A percentile compares a stretch with the other conserved stretches of the same genome.
These are phyloP conservation scores for Cadophora malorum DNA, from an alignment of 2,329 filamentous ascomycete species.

Conservation along the genomic window DNA sequence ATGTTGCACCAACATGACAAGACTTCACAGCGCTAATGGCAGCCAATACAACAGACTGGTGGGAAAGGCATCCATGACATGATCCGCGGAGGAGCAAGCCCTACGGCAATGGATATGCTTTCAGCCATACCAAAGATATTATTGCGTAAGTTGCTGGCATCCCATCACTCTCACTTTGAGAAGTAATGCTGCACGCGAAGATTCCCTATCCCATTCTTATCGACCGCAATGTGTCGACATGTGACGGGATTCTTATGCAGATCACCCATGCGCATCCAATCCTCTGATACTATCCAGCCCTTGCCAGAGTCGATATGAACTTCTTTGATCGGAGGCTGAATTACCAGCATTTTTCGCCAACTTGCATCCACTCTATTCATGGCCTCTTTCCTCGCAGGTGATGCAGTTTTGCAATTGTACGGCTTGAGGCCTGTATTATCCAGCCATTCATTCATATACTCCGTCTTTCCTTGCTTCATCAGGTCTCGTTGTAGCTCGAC, in stretches of 20 bases:
- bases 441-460: not conserved
- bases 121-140: not conserved
- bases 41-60: not conserved
- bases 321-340: slow-evolving; percentile 18
- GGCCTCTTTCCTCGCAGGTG: slow-evolving; percentile 9
- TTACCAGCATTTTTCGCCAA: slow-evolving; percentile 12
- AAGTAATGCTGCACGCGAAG: slow-evolving; percentile 5
- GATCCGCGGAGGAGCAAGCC: not conserved
- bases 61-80: not conserved
- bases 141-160: no score
- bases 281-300: not conserved
- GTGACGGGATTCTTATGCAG: not conserved
- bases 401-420: not conserved
- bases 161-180: not conserved
- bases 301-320: not conserved
- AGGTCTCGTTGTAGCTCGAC: not conserved
- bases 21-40: not conserved
- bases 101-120: not conserved
- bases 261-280: slow-evolving; percentile 13
- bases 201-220: not conserved
- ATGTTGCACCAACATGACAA: not conserved
- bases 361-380: slow-evolving; percentile 12
- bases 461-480: not conserved
- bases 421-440: slow-evolving; percentile 2
- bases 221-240: slow-evolving; percentile 1